These are phyloP conservation scores for Ganoderma leucocontextum DNA, from an alignment of 1,284 basidiomycete genomes.

Conservation along the genomic window DNA sequence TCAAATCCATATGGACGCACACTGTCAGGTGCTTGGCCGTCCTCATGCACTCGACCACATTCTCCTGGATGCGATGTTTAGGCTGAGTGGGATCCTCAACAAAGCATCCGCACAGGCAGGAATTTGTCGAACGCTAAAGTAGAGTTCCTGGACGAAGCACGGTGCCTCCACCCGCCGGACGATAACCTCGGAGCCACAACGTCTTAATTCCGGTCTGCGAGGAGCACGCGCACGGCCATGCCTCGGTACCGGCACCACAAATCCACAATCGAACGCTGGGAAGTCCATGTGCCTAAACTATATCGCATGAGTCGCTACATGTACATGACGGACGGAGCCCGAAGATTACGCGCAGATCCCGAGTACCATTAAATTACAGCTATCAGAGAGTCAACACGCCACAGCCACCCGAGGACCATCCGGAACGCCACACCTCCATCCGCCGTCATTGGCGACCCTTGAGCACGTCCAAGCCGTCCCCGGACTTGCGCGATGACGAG, in stretches of 20 bases:
- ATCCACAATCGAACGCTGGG: not conserved
- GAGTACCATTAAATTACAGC: not conserved
- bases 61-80: not conserved
- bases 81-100: not conserved
- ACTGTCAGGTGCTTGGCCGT: not conserved
- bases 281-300: not conserved
- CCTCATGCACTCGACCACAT: not conserved
- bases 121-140: not conserved
- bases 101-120: not conserved
- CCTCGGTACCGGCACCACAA: not conserved
- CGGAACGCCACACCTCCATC: not conserved
- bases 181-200: not conserved
- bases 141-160: not conserved
- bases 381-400: not conserved
- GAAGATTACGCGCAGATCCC: not conserved
- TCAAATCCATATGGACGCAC: not conserved
- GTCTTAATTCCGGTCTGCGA: not conserved
- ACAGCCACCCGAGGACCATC: slow-evolving; percentile 2
- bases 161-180: not conserved
- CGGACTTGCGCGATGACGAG: not conserved
- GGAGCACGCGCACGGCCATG: not conserved
- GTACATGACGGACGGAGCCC: not conserved
- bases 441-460: not conserved
- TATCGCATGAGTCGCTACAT: not conserved
- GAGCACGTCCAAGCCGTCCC: not conserved